Base-by-base conservation (phyloP, 2,329 filamentous ascomycete genomes). In the Cyclaneusma minus region DNA sequence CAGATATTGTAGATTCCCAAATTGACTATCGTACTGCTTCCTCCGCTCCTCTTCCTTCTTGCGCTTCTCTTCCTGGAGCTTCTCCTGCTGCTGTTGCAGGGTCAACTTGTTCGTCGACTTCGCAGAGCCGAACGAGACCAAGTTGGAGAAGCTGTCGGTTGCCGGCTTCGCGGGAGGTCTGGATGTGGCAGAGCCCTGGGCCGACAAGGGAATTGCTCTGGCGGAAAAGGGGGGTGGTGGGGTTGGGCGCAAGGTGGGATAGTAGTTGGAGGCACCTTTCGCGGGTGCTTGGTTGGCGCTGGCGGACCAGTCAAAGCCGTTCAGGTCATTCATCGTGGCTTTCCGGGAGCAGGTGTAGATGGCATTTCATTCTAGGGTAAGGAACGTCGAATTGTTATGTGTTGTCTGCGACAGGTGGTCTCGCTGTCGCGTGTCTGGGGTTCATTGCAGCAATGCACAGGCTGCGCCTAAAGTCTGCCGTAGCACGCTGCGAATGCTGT, bases 1-100 rank as follows among this genome's bases (percentile, higher is more conserved):
- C 72, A 78, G 85, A 45, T 83, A 82, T 34, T 72, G 69, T 7
- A 67, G 64, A 41, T 74, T 70, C 3, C 81, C 83, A 50, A 83
- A 94, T 33, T 87, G 73, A 16, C 68, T 64, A 37, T 89, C 81
- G 41, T 74, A 67, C 46, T 74, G 68, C 41, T 64, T 75, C 41
- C 64, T 68, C 44, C 69, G 68, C 46, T 85, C 76, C 31, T 75
- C 76, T 33, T 84, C 79, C 47, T 87, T 80, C 47, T 59, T 68
- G 17, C 64, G 60, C 52, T 70, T 81, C 50, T 76, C 69, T 4
- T 60, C 64, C 36, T 71, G 64, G 19, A 77, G 50, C 32, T 67
- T 68, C 35, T 70, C 66, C 50, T 82, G 80, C 42, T 83, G 75
- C 50, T 92, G 81, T 37, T 79, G 68, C 37, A 93, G 54, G 34